phyloP scores from a whole-genome alignment of 805 yeast species.

The Starmera quercuum region DNA sequence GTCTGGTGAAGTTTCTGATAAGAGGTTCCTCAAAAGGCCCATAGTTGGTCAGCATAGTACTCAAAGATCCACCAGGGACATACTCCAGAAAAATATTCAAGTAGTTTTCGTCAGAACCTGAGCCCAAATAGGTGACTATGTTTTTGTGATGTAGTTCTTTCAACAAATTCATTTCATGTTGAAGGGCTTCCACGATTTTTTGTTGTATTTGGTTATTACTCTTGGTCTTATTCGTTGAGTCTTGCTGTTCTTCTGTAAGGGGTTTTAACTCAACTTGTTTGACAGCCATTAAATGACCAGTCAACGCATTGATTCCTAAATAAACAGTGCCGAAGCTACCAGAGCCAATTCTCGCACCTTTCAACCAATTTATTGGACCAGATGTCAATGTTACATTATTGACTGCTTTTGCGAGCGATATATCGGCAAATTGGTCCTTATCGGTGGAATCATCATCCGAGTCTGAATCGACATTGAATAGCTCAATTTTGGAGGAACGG shows the following conservation, averaged over 20 bases:
- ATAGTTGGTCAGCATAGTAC: constrained; percentile 60
- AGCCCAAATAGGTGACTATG: constrained; percentile 88
- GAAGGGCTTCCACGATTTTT: constrained; percentile 71
- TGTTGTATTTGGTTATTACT: constrained; percentile 28
- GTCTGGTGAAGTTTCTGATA: constrained; percentile 64
- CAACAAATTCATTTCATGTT: constrained; percentile 71
- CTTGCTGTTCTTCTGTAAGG: constrained; percentile 25
- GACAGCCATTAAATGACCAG: constrained; percentile 96
- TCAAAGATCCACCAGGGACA: constrained; percentile 69
- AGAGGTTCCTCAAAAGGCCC: constrained; percentile 78
- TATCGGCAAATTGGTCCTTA: constrained; percentile 3
- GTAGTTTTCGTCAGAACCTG: constrained; percentile 62
- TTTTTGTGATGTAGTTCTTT: constrained; percentile 82
- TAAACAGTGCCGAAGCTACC: constrained; percentile 95
- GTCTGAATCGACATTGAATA: constrained; percentile 17
- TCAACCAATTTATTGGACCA: constrained; percentile 81
- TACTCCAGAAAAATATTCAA: constrained; percentile 77
- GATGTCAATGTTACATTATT: constrained; percentile 17
- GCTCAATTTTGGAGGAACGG: constrained; percentile 18
- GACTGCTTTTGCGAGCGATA: not conserved
- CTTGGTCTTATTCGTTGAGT: constrained; percentile 21
- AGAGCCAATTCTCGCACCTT: constrained; percentile 88
- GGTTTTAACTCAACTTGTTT: constrained; percentile 78
- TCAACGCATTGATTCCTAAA: constrained; percentile 82
- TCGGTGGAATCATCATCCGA: constrained; percentile 7